Evolutionary conservation across 176 grass and related monocot genomes (phyloP).

Genomic region (Metroxylon sagu): DNA sequence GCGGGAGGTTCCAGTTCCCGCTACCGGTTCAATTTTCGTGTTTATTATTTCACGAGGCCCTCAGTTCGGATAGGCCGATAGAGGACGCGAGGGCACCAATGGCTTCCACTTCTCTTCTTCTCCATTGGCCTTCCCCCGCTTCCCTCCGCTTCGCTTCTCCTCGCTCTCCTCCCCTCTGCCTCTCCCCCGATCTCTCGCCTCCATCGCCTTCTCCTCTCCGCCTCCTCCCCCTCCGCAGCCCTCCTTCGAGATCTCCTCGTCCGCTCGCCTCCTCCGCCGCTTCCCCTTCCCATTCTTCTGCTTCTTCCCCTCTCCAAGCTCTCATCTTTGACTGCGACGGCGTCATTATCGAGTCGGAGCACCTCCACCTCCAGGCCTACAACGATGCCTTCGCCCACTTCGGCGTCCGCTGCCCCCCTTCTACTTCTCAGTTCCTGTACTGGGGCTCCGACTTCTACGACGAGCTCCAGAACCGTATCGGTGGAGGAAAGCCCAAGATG

Average conservation of each 20-base stretch:
- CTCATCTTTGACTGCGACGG: constrained; percentile 96
- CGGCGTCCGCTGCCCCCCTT: constrained; percentile 46
- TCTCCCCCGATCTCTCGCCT: constrained; percentile 4
- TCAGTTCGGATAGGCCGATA: too few relatives aligned
- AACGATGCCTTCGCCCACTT: constrained; percentile 89
- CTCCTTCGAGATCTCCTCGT: constrained; percentile 10
- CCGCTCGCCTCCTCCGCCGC: constrained; percentile 11
- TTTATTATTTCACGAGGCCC: too few relatives aligned
- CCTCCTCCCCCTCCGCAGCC: neutral
- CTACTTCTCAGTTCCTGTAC: constrained; percentile 31
- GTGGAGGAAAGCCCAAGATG: constrained; percentile 97
- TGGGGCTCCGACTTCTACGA: constrained; percentile 85
- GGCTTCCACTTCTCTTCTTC: too few relatives aligned
- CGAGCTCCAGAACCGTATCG: constrained; percentile 70
- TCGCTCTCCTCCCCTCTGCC: neutral
- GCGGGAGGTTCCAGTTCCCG: too few relatives aligned
- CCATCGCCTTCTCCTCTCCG: neutral
- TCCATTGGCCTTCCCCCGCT: constrained; percentile 12
- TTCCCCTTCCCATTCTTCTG: constrained; percentile 11
- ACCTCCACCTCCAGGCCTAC: constrained; percentile 94
- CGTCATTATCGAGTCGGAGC: constrained; percentile 89
- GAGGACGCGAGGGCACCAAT: neutral
- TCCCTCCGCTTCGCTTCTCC: neutral
- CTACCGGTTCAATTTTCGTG: too few relatives aligned
- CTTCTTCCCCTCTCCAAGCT: constrained; percentile 37